These are phyloP conservation scores for Coffea humblotiana DNA, from an alignment of 305 asterid species.

Conservation along the genomic window DNA sequence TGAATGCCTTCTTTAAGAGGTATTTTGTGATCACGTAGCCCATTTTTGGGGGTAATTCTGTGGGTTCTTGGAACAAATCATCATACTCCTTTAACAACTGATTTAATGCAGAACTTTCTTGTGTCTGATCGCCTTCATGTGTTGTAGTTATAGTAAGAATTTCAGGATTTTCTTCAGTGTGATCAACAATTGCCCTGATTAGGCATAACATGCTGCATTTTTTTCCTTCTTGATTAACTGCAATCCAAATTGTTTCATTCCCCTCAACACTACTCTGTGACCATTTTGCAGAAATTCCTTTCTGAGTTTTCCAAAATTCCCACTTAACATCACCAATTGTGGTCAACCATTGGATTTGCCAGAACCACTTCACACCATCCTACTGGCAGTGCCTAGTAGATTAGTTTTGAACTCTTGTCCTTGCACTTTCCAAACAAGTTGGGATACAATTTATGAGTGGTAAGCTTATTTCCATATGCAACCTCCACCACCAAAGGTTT, in stretches of 20 bases:
- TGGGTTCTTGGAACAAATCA: not conserved
- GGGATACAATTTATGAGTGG: not conserved
- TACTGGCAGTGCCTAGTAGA: not conserved
- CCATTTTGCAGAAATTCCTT: not conserved
- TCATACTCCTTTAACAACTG: not conserved
- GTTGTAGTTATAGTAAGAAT: not conserved
- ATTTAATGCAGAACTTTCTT: no score
- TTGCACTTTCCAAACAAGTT: not conserved
- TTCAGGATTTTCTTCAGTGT: not conserved
- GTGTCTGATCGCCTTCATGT: no score
- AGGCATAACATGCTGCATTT: rapidly evolving
- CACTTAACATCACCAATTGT: not conserved
- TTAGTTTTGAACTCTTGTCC: not conserved
- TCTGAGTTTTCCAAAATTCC: not conserved
- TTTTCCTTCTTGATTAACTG: not conserved
- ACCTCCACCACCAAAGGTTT: not conserved
- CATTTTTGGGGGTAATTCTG: not conserved
- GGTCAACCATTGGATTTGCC: not conserved
- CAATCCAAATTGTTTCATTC: not conserved
- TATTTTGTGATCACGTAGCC: not conserved
- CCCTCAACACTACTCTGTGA: not conserved
- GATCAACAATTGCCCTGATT: not conserved
- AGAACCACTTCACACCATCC: not conserved
- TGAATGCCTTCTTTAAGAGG: not conserved
- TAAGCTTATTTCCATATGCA: not conserved